Evolutionary conservation across 2,329 filamentous ascomycete species (phyloP), one percentile per base, ranked within the genome.

Genomic region (Moelleriella libera): DNA sequence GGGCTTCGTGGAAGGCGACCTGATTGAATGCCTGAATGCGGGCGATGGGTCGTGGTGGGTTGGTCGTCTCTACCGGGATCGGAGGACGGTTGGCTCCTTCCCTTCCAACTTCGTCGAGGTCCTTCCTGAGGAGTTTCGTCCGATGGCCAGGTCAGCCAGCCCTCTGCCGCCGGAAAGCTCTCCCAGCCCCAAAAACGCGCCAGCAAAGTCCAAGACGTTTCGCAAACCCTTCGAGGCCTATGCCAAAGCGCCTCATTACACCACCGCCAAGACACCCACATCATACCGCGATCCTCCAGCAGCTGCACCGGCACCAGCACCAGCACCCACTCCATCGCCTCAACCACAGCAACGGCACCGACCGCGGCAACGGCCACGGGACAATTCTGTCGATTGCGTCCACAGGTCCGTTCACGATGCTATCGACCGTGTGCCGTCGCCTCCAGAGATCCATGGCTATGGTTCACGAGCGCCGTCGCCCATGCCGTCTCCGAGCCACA

Each of bases 21-120:
- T 98, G 55, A 98, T 98, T 63, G 92, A 98, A 76, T 96, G 90
- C 60, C 74, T 98, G 47, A 98, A 98, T 63, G 92, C 92, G 21
- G 92, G 92, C 53, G 92, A 98, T 68, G 92, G 92, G 46, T 89
- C 87, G 44, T 98, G 92, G 92, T 98, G 92, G 92, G 95, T 89
- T 68, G 92, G 92, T 44, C 80, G 90, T 53, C 68, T 98, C 60
- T 86, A 83, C 60, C 80, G 92, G 56, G 92, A 98, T 67, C 83
- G 85, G 63, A 81, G 89, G 59, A 88, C 90, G 58, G 83, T 96
- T 58, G 92, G 92, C 47, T 73, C 92, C 21, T 98, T 98, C 60
- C 92, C 92, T 1, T 96, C 89, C 58, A 98, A 98, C 68, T 98
- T 98, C 60, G 92, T 98, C 60, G 80, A 94, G 62, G 76, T 98